A percentile compares a stretch with the other conserved stretches of the same genome.
Evolutionary conservation across 2,329 filamentous ascomycete genomes (phyloP).

Genomic region (Pezicula radicicola): DNA sequence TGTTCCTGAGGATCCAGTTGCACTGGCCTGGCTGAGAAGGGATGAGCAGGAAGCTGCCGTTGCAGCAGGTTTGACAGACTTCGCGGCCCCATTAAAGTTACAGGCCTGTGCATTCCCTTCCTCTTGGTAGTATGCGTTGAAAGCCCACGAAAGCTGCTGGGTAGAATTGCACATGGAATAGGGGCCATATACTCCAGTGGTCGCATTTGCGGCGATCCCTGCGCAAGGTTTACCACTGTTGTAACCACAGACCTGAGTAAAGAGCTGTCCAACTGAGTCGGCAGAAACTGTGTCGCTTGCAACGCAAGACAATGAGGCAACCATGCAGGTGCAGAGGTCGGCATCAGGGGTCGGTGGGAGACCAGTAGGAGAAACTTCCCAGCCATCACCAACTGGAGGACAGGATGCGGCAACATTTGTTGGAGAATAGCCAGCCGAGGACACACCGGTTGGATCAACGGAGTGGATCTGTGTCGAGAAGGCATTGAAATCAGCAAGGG

Average conservation of each 20-base stretch:
- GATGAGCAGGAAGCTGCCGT: constrained; percentile 54
- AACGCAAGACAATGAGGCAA: constrained; percentile 65
- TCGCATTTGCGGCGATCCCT: constrained; percentile 45
- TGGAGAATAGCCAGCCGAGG: constrained; percentile 64
- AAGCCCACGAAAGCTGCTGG: constrained; percentile 69
- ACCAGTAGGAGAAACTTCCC: constrained; percentile 42
- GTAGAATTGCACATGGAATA: constrained; percentile 72
- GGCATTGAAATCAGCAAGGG: constrained; percentile 58
- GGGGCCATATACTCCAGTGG: constrained; percentile 66
- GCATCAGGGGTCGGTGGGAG: constrained; percentile 84
- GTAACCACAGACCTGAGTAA: constrained; percentile 46
- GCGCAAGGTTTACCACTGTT: constrained; percentile 32
- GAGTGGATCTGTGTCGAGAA: constrained; percentile 49
- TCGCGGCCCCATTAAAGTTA: constrained; percentile 66
- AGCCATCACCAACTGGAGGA: constrained; percentile 19
- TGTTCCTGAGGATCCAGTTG: background rate
- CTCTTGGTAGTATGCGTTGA: constrained; percentile 57
- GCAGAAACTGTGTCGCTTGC: constrained; percentile 53
- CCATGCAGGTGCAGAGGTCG: constrained; percentile 82
- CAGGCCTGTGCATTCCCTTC: constrained; percentile 50
- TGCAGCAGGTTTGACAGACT: constrained; percentile 44
- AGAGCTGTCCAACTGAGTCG: constrained; percentile 63
- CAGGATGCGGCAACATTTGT: constrained; percentile 26
- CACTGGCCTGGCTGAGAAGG: constrained; percentile 23
- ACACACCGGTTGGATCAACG: constrained; percentile 53